Base-by-base conservation (phyloP, 2,329 filamentous ascomycete species). In the Lecanicillium sp. region DNA sequence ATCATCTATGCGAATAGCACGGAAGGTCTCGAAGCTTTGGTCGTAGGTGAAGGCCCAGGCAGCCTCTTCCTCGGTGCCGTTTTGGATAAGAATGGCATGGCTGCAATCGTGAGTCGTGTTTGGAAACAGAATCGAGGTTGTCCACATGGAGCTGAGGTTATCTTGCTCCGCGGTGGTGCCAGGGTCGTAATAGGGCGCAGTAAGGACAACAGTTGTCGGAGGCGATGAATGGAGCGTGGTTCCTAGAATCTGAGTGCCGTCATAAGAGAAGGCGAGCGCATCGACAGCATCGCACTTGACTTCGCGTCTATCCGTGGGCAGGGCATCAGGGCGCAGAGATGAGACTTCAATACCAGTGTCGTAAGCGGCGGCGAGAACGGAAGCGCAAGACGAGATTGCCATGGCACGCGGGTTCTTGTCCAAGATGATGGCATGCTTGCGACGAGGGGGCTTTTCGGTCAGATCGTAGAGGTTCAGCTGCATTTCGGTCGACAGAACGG, bases 331-430 rank as follows among this genome's bases (percentile, higher is more conserved):
- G 34, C 76, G 77, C 29, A 94, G 65, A 5, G 87, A 84, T 19
- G 85, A 80, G 0, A 95, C 84, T 58, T 95, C 88, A 45, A 95
- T 89, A n/a, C 85, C 86, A 40, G 85, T 84, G 53, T 87, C 80
- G 58, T 89, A 94, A 7, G 87, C 87, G 13, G 87, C 83, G 17
- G 88, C 88, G 33, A 95, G 64, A 12, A 95, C 84, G 31, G 81
- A 79, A 17, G 86, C 87, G 46, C 83, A 85, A 2, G 87, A 86
- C 1, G 87, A 90, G 20, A 95, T 65, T 13, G 84, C 81, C 47
- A 95, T 83, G 12, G 86, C 79, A 39, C 81, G 77, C 8, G 88
- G 86, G 40, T 78, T 76, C 57, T 92, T 81, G 51, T 90, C 84
- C 44, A 95, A 69, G 33, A 84, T 74, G 41, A 95, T 72, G 22